A percentile compares a stretch with the other conserved stretches of the same genome.
These are phyloP conservation scores for Termitomyces sp. DNA, from an alignment of 768 basidiomycete genomes.

Conservation along the genomic window DNA sequence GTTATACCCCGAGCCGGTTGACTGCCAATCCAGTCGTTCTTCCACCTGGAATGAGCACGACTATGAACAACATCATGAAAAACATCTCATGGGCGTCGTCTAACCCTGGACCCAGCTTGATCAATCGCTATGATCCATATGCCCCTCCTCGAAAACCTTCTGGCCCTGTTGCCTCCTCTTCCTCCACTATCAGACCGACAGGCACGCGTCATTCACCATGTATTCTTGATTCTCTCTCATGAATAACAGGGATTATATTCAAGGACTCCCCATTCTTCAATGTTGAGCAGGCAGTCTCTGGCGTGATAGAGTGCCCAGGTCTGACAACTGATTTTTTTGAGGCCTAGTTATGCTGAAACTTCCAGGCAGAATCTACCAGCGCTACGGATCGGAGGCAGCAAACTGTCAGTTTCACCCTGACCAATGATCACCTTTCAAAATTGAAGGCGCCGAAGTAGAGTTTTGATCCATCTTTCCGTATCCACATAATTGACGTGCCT, in stretches of 20 bases:
- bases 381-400: constrained; percentile 73
- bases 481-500: constrained; percentile 5
- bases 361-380: constrained; percentile 61
- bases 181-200: constrained; percentile 24
- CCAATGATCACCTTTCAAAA: constrained; percentile 56
- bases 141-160: constrained; percentile 49
- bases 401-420: constrained; percentile 59
- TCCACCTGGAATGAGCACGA: constrained; percentile 14
- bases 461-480: not conserved
- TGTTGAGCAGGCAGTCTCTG: constrained; percentile 61
- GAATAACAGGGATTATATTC: constrained; percentile 58
- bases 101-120: constrained; percentile 26
- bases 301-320: constrained; percentile 78
- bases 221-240: constrained; percentile 4
- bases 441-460: constrained; percentile 52
- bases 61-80: constrained; percentile 24
- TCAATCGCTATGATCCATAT: constrained; percentile 62
- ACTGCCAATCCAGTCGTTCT: constrained; percentile 13
- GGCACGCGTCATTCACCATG: constrained; percentile 17
- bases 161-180: constrained; percentile 30
- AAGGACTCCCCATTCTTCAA: constrained; percentile 77
- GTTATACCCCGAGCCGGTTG: constrained; percentile 18
- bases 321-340: constrained; percentile 8
- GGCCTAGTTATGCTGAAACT: not conserved
- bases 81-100: constrained; percentile 22